Evolutionary conservation across 805 yeast genomes (phyloP).

Genomic region (Candida maltosa): DNA sequence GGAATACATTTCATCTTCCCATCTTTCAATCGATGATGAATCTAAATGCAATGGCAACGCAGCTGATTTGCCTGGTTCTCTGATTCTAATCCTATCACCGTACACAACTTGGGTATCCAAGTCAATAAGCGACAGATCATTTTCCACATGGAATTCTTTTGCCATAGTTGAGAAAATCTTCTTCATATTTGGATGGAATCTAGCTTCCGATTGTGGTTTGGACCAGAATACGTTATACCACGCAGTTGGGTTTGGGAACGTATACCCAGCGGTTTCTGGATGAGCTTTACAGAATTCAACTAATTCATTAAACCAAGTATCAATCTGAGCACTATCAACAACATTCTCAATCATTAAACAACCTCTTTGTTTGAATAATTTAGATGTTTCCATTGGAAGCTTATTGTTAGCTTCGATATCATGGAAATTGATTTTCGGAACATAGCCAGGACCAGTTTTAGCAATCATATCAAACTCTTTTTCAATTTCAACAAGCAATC

Average conservation of each 20-base stretch:
- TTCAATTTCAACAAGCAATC: slow-evolving; percentile 21
- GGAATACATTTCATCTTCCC: slow-evolving; percentile 43
- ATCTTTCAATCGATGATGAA: slow-evolving; percentile 39
- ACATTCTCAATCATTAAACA: slow-evolving; percentile 15
- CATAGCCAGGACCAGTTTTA: slow-evolving; percentile 15
- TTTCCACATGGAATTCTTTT: slow-evolving; percentile 11
- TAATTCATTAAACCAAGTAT: slow-evolving; percentile 13
- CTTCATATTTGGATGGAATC: slow-evolving; percentile 33
- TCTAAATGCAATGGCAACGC: slow-evolving; percentile 39
- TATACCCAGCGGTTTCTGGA: slow-evolving; percentile 24
- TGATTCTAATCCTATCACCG: slow-evolving; percentile 40
- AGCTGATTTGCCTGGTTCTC: slow-evolving; percentile 32
- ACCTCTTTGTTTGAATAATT: slow-evolving; percentile 13
- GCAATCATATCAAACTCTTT: slow-evolving; percentile 15
- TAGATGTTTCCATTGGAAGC: slow-evolving; percentile 1
- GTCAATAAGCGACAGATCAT: slow-evolving; percentile 20
- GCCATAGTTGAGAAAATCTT: slow-evolving; percentile 20
- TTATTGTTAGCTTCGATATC: slow-evolving; percentile 13
- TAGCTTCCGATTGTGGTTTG: slow-evolving; percentile 33
- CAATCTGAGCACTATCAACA: slow-evolving; percentile 13
- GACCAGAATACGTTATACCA: slow-evolving; percentile 40
- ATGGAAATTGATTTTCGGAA: slow-evolving; percentile 22
- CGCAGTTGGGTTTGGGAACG: slow-evolving; percentile 24
- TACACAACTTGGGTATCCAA: slow-evolving; percentile 31
- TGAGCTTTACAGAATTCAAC: slow-evolving; percentile 16